Base-by-base conservation (phyloP, 306 rosid genomes). In the Vigna unguiculata region DNA sequence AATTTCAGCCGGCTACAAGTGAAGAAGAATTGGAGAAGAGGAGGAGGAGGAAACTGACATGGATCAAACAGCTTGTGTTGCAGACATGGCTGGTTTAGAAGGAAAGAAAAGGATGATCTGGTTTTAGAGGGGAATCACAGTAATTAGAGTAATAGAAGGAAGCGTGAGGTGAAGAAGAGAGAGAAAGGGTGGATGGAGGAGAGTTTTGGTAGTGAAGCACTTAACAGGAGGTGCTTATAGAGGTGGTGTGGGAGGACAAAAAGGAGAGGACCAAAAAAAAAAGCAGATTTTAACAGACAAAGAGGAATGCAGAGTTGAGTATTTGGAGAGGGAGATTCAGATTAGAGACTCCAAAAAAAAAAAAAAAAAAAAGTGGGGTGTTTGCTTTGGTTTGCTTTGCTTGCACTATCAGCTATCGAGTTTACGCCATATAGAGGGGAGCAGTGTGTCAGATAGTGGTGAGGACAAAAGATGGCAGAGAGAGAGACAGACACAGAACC, bases 301-400 rank as follows among this genome's bases (percentile, higher is more conserved):
- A 83, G 80, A 78, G 86, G 77, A 72, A 69, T 55, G 73, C 62
- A 78, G 58, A 38, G 80, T 46, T 19, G 46, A 62, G 83, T 80
- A 79, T 76, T 63, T 46, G 74, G 60, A 40, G 65, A 71, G 69
- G 53, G 51, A 20, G 43, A 71, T 47, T 62, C 65, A 59, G 21
- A 58, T 6, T 21, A 48, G 71, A 58, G 72, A 49, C 0, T 12
- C 25, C 40, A 52, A 61, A 76, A 51, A 60, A 53, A 59, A 55
- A 60, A 53, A 59, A 55, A 72, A 52, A 61, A 73, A 81, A 64
- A 57, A 14, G 84, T 70, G 74, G 85, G 72, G 78, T 65, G 83
- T 52, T 83, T 87, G 90, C 91, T 90, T 90, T 85, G 96, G 15
- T 10, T 85, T 87, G 90, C 91, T 90, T 90, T 85, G 96, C 90